phyloP scores from a whole-genome alignment of 768 basidiomycete species.

The Rhodotorula diobovata region DNA sequence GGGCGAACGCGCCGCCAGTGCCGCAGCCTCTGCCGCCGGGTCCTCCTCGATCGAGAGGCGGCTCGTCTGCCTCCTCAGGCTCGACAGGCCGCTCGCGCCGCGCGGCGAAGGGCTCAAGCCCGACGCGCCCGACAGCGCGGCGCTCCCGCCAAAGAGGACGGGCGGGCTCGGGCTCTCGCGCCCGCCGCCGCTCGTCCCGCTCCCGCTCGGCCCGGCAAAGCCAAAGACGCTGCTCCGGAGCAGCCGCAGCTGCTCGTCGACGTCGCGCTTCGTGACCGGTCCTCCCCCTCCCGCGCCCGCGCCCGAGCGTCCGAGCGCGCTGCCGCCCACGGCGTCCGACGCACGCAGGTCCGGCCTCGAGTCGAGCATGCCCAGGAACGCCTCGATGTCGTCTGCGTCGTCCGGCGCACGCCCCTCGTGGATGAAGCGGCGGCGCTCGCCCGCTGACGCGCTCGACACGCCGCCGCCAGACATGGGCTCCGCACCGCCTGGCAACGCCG shows the following conservation, averaged over 20 bases:
- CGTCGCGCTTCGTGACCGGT: constrained; percentile 19
- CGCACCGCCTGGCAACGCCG: background rate
- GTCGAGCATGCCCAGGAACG: constrained; percentile 40
- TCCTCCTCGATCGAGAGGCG: constrained; percentile 31
- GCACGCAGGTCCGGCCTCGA: constrained; percentile 27
- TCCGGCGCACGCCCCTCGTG: constrained; percentile 5
- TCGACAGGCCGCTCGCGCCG: constrained; percentile 10
- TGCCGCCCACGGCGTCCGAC: background rate
- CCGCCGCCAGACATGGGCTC: too few species aligned
- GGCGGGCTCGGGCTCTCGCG: constrained; percentile 12
- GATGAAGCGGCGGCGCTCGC: background rate
- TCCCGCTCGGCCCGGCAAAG: background rate
- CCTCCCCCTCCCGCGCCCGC: background rate
- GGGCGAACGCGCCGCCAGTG: background rate
- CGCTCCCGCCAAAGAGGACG: background rate
- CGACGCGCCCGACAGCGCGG: background rate
- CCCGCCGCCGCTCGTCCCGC: background rate
- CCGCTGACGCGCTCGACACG: too few species aligned
- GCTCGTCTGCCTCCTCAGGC: constrained; percentile 21
- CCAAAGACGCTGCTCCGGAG: constrained; percentile 21
- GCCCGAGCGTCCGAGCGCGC: background rate
- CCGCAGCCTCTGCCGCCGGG: constrained; percentile 12
- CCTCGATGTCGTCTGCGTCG: constrained; percentile 37
- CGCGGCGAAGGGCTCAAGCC: constrained; percentile 1
- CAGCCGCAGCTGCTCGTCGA: constrained; percentile 26